These are phyloP conservation scores for Agroathelia rolfsii DNA, from an alignment of 1,284 basidiomycete species.

Conservation along the genomic window DNA sequence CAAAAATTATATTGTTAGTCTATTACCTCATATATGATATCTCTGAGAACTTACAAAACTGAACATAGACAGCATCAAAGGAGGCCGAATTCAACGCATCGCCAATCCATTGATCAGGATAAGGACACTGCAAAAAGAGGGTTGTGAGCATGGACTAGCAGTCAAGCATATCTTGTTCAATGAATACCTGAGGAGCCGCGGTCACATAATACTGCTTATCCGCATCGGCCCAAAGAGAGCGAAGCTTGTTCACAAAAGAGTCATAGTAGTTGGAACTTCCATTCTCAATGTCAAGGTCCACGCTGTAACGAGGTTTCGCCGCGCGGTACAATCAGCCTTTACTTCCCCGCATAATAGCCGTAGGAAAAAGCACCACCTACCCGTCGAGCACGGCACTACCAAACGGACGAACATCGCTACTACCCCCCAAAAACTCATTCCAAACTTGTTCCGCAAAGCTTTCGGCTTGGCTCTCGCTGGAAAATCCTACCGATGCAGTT, in stretches of 20 bases:
- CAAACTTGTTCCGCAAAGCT: constrained; percentile 51
- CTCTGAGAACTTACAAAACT: constrained; percentile 27
- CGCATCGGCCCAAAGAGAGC: constrained; percentile 36
- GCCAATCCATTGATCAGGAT: constrained; percentile 44
- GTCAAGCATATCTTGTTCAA: constrained; percentile 18
- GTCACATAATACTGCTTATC: constrained; percentile 56
- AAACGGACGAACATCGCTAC: constrained; percentile 48
- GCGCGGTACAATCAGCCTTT: constrained; percentile 2
- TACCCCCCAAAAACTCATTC: constrained; percentile 53
- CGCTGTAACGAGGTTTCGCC: constrained; percentile 22
- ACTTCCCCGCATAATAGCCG: neutral
- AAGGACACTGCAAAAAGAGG: constrained; percentile 28
- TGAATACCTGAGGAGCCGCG: constrained; percentile 50
- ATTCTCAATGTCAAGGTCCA: constrained; percentile 60
- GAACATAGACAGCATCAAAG: constrained; percentile 55
- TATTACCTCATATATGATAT: neutral
- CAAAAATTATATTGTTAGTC: too few species aligned
- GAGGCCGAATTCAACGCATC: constrained; percentile 37
- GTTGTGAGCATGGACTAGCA: neutral
- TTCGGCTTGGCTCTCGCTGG: constrained; percentile 39
- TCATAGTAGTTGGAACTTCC: constrained; percentile 45
- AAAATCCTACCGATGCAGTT: constrained; percentile 44
- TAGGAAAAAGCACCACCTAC: constrained; percentile 22
- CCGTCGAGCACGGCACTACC: constrained; percentile 55
- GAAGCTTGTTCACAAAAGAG: constrained; percentile 49